Conservation (phyloP, 1,284 basidiomycete species). For the Xanthoconium separans region DNA sequence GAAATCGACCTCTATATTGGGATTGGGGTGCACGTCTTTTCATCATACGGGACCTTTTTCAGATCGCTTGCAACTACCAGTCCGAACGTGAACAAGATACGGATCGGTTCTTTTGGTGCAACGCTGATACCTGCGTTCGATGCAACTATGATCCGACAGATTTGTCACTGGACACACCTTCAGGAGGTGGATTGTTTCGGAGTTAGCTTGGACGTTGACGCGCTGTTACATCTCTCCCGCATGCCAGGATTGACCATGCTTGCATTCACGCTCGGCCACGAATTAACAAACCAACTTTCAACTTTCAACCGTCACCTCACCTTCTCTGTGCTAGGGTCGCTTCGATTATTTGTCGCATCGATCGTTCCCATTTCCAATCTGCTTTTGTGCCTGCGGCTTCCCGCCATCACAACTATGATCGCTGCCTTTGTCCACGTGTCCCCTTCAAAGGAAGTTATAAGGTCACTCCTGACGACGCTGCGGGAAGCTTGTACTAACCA, state of each 20-base stretch:
- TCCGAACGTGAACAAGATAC: not conserved
- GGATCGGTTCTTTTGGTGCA: not conserved
- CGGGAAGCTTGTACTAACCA: not conserved
- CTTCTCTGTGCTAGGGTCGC: not conserved
- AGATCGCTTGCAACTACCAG: not conserved
- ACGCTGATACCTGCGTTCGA: not conserved
- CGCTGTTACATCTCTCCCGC: not conserved
- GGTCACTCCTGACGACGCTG: not conserved
- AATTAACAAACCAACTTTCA: not conserved
- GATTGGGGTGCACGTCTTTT: not conserved
- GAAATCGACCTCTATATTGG: not conserved
- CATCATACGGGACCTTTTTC: not conserved
- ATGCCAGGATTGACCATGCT: not conserved
- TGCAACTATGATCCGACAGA: not conserved
- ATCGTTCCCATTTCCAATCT: not conserved
- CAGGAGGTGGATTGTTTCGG: not conserved
- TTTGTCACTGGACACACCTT: slow-evolving; percentile 1
- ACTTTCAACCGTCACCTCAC: not conserved
- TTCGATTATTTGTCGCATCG: not conserved
- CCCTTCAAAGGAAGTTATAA: not conserved
- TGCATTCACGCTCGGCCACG: not conserved
- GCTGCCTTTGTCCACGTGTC: not conserved
- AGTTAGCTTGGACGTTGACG: not conserved
- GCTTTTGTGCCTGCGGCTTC: not conserved
- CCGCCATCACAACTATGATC: not conserved